Conservation (phyloP, 768 basidiomycete species). For the Phylloporus scabripes region DNA sequence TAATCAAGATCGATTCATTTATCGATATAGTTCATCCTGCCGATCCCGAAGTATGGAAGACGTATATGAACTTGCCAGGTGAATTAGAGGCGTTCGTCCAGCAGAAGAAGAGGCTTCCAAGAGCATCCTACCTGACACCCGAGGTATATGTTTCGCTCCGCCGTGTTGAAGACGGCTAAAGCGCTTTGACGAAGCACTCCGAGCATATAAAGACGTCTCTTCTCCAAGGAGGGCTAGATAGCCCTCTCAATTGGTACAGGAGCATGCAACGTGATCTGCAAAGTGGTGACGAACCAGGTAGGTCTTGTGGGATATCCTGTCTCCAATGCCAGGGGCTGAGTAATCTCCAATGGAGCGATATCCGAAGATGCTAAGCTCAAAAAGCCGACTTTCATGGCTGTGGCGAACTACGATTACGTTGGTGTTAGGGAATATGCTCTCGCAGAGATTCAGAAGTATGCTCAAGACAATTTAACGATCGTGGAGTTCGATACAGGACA, state of each 20-base stretch:
- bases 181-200: conserved; percentile 19
- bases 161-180: conserved; percentile 1
- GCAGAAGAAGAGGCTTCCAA: conserved; percentile 18
- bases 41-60: conserved; percentile 33
- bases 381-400: conserved; percentile 37
- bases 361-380: conserved; percentile 24
- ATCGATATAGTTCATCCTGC: conserved; percentile 31
- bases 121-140: conserved; percentile 29
- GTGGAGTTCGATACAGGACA: conserved; percentile 35
- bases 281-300: conserved; percentile 26
- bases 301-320: neutral
- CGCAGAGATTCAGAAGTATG: conserved; percentile 23
- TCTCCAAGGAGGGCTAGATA: conserved; percentile 28
- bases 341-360: conserved; percentile 11
- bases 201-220: conserved; percentile 26
- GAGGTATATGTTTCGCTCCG: conserved; percentile 21
- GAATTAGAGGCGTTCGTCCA: conserved; percentile 28
- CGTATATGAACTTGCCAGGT: conserved; percentile 32
- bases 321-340: neutral
- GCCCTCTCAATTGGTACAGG: conserved; percentile 37
- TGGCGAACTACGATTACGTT: conserved; percentile 32
- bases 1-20: conserved; percentile 36
- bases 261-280: conserved; percentile 26
- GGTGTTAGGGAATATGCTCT: conserved; percentile 24
- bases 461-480: conserved; percentile 24